Evolutionary conservation across 2,329 filamentous ascomycete genomes (phyloP), one percentile per base, ranked within the genome.

Genomic region (Rosellinia necatrix): DNA sequence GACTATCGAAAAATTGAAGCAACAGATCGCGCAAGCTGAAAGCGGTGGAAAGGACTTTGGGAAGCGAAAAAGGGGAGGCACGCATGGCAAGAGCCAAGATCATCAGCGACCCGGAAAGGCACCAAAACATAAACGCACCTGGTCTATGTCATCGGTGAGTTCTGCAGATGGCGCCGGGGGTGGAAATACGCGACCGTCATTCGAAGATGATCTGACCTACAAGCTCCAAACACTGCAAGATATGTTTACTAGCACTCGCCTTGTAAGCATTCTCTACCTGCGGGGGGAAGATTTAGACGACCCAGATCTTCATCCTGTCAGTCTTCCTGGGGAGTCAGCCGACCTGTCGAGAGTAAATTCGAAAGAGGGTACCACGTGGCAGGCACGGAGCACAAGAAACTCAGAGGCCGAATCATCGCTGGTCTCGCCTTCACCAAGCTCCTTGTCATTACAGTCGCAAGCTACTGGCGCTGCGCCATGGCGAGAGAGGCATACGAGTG

Each of bases 1-100:
- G 76, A 91, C 89, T 0, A 97, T 97, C 65, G 93, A 97, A 69
- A 97, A 97, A 74, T 77, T 97, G 42, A 96, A 96, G 73, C 92
- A 96, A 69, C 93, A 97, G 68, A 94, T 97, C 58, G 80, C 88
- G 0, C 92, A 97, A 68, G 83, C 84, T 0, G 86, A 88, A 67
- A 86, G 79, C 47, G 85, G 86, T 0, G 78, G 86, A 66, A 88
- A 88, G 67, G 85, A 88, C 60, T 85, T 84, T 61, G 80, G 82
- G 40, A 89, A 88, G 70, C 77, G 86, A 51, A 88, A 88, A 71
- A 77, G 81, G 35, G 77, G 77, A 6, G 79, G 76, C 2, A 67
- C 73, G 1, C 72, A 74, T 19, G 56, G 61, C n/a, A 83, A 82
- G 63, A 63, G 65, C 4, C 77, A 77, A 62, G 73, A 79, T 60